Conservation (phyloP, 2,329 filamentous ascomycete genomes). For the Colletotrichum zoysiae region DNA sequence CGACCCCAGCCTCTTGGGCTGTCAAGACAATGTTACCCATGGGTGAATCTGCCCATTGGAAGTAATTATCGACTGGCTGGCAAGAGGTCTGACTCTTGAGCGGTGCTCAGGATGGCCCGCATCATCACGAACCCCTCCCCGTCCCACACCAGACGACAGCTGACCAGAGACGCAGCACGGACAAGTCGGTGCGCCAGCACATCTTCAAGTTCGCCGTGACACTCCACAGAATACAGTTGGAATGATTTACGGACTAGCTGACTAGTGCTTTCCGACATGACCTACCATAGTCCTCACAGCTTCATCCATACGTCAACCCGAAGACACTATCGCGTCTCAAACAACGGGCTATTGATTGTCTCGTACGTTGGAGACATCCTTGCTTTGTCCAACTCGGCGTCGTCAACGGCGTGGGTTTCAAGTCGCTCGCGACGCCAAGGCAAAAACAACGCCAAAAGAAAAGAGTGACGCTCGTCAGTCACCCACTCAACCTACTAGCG, state of each 20-base stretch:
- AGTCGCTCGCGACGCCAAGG: slow-evolving; percentile 1
- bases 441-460: neutral
- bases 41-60: neutral
- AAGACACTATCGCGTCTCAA: neutral
- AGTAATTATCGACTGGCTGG: neutral
- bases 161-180: slow-evolving; percentile 6
- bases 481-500: neutral
- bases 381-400: neutral
- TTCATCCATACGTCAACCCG: neutral
- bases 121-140: neutral
- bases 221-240: neutral
- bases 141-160: slow-evolving; percentile 8
- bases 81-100: slow-evolving; percentile 9
- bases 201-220: neutral
- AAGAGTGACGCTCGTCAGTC: neutral
- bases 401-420: neutral
- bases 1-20: neutral
- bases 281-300: neutral
- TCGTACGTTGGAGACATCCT: neutral
- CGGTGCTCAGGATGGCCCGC: neutral
- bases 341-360: slow-evolving; percentile 1
- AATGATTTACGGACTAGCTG: neutral
- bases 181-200: slow-evolving; percentile 1
- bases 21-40: neutral
- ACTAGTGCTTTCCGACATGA: neutral